Percentiles rank a stretch among this genome's conserved stretches.
Evolutionary conservation across 177 flowering plant species (phyloP).

Genomic region (Tripterygium wilfordii): DNA sequence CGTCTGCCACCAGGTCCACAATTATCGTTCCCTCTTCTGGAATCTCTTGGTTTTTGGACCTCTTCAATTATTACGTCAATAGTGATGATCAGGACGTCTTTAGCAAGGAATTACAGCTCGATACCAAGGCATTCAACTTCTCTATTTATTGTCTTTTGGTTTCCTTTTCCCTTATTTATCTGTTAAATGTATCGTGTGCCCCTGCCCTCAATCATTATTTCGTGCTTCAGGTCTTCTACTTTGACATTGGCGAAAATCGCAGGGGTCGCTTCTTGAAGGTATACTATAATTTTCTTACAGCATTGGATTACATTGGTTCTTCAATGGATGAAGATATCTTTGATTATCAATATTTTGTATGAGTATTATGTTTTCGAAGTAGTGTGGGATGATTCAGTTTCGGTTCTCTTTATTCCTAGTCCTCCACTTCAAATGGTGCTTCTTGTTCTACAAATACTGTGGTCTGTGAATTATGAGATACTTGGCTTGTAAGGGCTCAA

Average conservation of each 20-base stretch:
- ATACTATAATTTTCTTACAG: background rate
- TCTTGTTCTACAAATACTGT: no score
- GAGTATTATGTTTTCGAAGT: no score
- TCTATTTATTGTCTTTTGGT: conserved; percentile 11
- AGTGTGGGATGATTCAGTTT: no score
- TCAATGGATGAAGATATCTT: no score
- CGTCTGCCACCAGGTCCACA: conserved; percentile 86
- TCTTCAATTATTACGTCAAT: conserved; percentile 87
- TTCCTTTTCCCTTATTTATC: no score
- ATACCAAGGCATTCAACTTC: conserved; percentile 55
- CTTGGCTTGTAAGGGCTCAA: no score
- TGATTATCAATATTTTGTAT: no score
- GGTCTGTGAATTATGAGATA: no score
- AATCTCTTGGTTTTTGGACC: conserved; percentile 90
- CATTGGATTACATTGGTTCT: no score
- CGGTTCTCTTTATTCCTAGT: no score
- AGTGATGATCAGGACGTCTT: conserved; percentile 67
- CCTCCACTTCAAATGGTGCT: no score
- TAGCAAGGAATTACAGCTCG: conserved; percentile 97
- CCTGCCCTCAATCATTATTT: background rate
- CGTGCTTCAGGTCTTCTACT: conserved; percentile 84
- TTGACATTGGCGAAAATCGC: conserved; percentile 93
- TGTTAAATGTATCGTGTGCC: no score
- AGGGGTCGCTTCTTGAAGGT: conserved; percentile 97
- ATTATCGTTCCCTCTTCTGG: conserved; percentile 87